These are phyloP conservation scores for Akanthomyces dipterigenus DNA, from an alignment of 2,329 filamentous ascomycete species.

Conservation along the genomic window DNA sequence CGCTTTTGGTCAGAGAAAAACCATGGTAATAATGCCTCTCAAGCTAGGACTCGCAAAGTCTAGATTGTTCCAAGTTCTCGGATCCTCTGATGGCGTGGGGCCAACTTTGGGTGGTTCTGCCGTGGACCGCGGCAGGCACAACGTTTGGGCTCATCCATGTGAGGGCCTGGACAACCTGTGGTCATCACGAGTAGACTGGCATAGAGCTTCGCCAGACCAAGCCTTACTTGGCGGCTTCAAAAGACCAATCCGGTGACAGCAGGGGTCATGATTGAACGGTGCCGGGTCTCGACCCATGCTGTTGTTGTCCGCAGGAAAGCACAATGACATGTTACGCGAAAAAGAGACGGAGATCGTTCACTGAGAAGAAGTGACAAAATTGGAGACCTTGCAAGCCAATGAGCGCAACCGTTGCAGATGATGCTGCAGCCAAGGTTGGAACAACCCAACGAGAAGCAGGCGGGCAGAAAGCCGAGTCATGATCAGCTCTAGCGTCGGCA, in stretches of 20 bases:
- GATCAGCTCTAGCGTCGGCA: not conserved
- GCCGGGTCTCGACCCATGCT: not conserved
- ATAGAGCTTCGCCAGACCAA: not conserved
- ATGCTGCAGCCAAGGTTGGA: not conserved
- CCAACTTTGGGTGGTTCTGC: not conserved
- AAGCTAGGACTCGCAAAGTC: not conserved
- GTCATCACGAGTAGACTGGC: not conserved
- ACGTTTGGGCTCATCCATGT: not conserved
- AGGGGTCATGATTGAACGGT: not conserved
- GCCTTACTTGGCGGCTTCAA: not conserved
- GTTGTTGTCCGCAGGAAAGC: not conserved
- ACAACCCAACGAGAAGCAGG: not conserved
- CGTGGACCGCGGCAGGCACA: not conserved
- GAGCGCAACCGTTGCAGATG: not conserved
- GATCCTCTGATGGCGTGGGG: not conserved
- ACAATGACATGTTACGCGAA: not conserved
- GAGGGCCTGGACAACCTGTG: not conserved
- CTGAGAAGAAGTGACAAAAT: not conserved
- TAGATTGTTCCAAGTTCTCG: not conserved
- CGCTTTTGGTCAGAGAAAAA: not conserved
- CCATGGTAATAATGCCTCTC: not conserved
- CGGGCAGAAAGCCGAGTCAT: not conserved
- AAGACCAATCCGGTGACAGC: not conserved
- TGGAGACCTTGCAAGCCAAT: not conserved
- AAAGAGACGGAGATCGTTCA: not conserved